phyloP scores from a whole-genome alignment of 306 rosid species.

The Aeschynomene evenia region DNA sequence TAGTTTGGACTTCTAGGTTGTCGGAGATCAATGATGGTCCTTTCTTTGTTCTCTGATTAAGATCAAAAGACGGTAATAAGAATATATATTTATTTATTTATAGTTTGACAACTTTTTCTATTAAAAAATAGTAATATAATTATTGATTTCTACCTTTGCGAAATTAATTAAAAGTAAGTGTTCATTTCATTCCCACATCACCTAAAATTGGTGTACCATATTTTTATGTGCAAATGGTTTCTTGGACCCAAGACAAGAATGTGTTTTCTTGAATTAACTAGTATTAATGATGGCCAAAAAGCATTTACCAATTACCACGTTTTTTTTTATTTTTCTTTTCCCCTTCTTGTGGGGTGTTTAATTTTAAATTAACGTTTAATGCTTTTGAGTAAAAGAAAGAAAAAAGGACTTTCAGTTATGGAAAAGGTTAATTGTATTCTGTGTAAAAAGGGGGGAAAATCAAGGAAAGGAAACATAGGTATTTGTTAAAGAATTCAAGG shows the following conservation, averaged over 20 bases:
- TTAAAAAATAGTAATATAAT: not conserved
- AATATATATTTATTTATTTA: no score
- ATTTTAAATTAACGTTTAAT: not conserved
- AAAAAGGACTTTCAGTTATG: not conserved
- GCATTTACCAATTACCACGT: not conserved
- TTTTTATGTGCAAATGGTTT: not conserved
- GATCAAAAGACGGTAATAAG: not conserved
- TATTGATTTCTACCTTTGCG: constrained; percentile 9
- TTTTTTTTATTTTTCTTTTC: no score
- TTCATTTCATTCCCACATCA: constrained; percentile 10
- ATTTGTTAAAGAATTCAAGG: not conserved
- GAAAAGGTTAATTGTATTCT: not conserved
- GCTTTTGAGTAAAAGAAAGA: not conserved
- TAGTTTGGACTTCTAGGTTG: constrained; percentile 46
- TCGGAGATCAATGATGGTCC: constrained; percentile 44
- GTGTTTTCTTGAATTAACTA: not conserved
- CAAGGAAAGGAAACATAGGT: not conserved
- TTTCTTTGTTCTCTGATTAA: constrained; percentile 22
- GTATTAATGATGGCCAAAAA: not conserved
- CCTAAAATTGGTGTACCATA: constrained; percentile 34
- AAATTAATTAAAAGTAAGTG: not conserved
- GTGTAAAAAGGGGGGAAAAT: not conserved
- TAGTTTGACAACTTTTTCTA: constrained; percentile 23
- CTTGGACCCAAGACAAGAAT: not conserved
- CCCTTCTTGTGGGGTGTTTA: not conserved